Evolutionary conservation across 108 stramenopile genomes (phyloP).

Genomic region (Cyclotella choctawhatcheeana): DNA sequence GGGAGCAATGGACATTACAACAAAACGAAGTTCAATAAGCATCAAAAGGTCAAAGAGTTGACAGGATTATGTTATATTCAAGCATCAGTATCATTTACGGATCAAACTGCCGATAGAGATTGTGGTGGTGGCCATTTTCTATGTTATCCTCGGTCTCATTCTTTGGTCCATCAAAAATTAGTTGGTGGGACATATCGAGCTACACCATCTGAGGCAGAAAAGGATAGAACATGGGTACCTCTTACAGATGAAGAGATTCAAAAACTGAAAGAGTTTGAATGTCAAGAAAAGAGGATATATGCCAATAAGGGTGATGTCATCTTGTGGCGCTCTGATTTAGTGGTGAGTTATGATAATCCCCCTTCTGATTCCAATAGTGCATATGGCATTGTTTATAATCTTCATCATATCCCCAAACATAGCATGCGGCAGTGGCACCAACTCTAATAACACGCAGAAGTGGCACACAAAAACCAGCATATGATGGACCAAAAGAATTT

Average conservation of each 20-base stretch:
- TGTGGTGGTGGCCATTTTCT: constrained; percentile 51
- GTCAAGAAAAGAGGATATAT: constrained; percentile 38
- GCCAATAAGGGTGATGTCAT: constrained; percentile 66
- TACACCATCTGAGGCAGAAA: constrained; percentile 23
- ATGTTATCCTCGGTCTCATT: constrained; percentile 52
- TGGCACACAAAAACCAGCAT: neutral
- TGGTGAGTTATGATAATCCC: constrained; percentile 7
- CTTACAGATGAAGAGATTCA: constrained; percentile 44
- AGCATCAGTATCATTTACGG: constrained; percentile 51
- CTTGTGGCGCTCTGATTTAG: constrained; percentile 69
- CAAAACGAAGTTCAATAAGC: constrained; percentile 25
- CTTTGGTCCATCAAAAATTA: constrained; percentile 33
- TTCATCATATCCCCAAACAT: neutral
- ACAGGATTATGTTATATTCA: constrained; percentile 51
- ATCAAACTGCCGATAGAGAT: constrained; percentile 49
- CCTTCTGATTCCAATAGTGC: too few relatives aligned
- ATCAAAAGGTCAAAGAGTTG: constrained; percentile 35
- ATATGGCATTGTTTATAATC: constrained; percentile 1
- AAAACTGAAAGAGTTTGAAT: constrained; percentile 25
- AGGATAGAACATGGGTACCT: constrained; percentile 43
- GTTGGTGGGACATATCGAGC: constrained; percentile 49
- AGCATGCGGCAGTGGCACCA: constrained; percentile 40
- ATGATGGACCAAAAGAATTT: constrained; percentile 30
- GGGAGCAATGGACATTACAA: constrained; percentile 21
- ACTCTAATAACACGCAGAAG: neutral